phyloP scores from a whole-genome alignment of 202 grass and related monocot species.

The Musa balbisiana region DNA sequence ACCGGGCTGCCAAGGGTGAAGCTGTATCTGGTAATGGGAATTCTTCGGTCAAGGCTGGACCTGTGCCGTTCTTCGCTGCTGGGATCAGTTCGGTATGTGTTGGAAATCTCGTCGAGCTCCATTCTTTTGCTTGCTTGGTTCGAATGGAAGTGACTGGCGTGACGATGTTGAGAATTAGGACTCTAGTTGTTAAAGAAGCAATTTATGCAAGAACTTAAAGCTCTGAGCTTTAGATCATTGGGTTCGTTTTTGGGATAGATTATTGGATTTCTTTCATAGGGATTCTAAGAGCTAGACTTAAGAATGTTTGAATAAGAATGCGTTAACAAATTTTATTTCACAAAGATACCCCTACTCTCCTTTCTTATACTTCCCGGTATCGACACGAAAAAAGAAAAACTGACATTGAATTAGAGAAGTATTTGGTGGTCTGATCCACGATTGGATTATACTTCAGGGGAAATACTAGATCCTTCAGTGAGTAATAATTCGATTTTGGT shows the following conservation, averaged over 20 bases:
- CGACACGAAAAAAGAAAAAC: neutral
- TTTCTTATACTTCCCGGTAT: too few species aligned
- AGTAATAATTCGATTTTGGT: neutral
- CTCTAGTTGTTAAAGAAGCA: neutral
- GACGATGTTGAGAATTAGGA: neutral
- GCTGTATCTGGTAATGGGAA: slow-evolving; percentile 29
- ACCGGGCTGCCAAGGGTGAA: slow-evolving; percentile 80
- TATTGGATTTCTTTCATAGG: neutral
- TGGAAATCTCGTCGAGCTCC: neutral
- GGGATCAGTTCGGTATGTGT: slow-evolving; percentile 79
- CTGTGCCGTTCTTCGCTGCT: slow-evolving; percentile 85
- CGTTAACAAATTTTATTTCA: neutral
- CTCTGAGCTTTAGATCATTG: neutral
- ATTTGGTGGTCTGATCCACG: neutral
- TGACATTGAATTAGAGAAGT: neutral
- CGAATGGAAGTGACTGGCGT: neutral
- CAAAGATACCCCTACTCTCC: too few species aligned
- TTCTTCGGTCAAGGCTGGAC: slow-evolving; percentile 45
- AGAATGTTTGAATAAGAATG: neutral
- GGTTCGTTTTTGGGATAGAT: neutral
- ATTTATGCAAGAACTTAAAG: neutral
- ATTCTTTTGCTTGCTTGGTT: neutral
- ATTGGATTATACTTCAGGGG: neutral
- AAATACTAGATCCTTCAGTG: neutral
- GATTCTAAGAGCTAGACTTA: neutral